phyloP scores from a whole-genome alignment of 139 green algal genomes.

The Dunaliella sp. region DNA sequence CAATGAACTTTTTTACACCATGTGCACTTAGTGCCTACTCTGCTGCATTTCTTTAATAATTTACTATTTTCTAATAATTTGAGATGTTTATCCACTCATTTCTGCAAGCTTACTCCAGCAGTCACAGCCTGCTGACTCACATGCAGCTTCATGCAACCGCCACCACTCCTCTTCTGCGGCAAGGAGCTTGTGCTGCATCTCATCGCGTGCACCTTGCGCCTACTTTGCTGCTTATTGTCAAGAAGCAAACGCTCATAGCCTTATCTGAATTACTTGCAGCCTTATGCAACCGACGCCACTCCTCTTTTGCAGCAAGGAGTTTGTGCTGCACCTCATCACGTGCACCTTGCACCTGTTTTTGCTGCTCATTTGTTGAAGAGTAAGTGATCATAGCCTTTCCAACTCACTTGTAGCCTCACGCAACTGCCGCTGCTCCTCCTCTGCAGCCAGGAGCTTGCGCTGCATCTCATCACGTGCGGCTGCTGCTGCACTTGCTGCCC shows the following conservation, averaged over 20 bases:
- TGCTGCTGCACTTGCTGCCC: not conserved
- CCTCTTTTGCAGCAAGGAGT: conserved; percentile 7
- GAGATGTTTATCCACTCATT: no score
- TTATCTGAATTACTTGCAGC: no score
- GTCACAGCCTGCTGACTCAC: no score
- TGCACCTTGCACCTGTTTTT: not conserved
- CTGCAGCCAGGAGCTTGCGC: not conserved
- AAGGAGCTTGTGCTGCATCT: conserved; percentile 9
- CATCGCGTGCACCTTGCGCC: not conserved
- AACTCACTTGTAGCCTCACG: no score
- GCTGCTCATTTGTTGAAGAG: not conserved
- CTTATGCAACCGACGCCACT: not conserved
- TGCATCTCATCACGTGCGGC: not conserved
- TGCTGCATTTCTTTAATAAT: no score
- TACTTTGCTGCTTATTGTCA: no score
- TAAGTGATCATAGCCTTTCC: no score
- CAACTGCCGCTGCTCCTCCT: conserved; percentile 7
- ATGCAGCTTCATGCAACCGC: not conserved
- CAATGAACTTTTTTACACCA: no score
- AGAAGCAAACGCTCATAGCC: no score
- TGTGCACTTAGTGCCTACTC: no score
- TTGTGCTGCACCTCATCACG: conserved; percentile 1
- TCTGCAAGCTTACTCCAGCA: no score
- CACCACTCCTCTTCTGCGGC: not conserved
- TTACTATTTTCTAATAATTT: no score